Evolutionary conservation across 169 alveolate genomes (phyloP).

Genomic region (Ichthyophthirius multifiliis): DNA sequence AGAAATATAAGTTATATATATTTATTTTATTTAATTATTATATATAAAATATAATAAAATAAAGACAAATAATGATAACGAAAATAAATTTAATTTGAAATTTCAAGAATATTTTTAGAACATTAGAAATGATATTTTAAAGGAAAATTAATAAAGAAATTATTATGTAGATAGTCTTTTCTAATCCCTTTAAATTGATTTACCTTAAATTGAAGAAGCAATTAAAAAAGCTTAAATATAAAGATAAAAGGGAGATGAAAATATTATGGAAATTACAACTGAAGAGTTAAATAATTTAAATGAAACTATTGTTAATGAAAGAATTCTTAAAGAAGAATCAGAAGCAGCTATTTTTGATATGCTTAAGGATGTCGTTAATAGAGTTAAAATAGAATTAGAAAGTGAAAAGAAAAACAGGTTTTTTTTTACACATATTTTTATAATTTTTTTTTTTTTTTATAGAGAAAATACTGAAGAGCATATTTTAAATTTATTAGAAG

Average conservation of each 20-base stretch:
- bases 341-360: constrained; percentile 59
- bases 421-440: too few relatives aligned
- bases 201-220: constrained; percentile 51
- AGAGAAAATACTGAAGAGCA: too few relatives aligned
- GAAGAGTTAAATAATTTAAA: constrained; percentile 47
- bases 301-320: constrained; percentile 9
- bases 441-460: too few relatives aligned
- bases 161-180: constrained; percentile 48
- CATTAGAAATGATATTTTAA: constrained; percentile 48
- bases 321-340: constrained; percentile 48
- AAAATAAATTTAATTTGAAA: too few relatives aligned
- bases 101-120: too few relatives aligned
- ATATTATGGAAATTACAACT: constrained; percentile 37
- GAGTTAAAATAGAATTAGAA: constrained; percentile 56
- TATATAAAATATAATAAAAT: too few relatives aligned
- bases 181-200: constrained; percentile 50
- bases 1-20: too few relatives aligned
- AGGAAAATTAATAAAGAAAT: constrained; percentile 46
- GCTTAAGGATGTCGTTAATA: constrained; percentile 49
- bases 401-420: constrained; percentile 50
- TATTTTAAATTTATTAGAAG: too few relatives aligned
- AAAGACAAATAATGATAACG: too few relatives aligned
- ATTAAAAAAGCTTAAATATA: constrained; percentile 41
- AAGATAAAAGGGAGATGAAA: constrained; percentile 57
- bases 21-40: too few relatives aligned